Evolutionary conservation across 345 rosid genomes (phyloP).

Genomic region (Melaleuca alternifolia): DNA sequence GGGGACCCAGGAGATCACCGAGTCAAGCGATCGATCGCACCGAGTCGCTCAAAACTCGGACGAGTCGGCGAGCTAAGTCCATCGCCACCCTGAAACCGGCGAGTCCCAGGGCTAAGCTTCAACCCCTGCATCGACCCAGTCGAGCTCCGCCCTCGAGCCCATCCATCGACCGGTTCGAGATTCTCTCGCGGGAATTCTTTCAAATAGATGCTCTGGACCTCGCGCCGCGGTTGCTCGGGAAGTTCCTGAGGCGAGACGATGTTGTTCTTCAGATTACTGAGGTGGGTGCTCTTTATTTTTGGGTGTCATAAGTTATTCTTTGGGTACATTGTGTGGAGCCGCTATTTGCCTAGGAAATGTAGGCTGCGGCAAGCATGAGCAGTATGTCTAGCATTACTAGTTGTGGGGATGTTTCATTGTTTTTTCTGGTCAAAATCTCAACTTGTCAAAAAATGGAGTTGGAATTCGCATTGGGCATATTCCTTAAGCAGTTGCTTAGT

Average conservation of each 20-base stretch:
- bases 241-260: constrained; percentile 61
- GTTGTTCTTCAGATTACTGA: constrained; percentile 83
- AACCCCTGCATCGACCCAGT: neutral
- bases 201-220: constrained; percentile 80
- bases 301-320: neutral
- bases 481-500: neutral
- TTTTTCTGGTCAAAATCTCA: neutral
- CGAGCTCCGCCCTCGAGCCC: neutral
- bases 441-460: neutral
- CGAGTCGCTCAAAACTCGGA: neutral
- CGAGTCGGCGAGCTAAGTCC: neutral
- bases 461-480: neutral
- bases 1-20: neutral
- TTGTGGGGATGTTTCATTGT: neutral
- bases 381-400: neutral
- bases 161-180: constrained; percentile 14
- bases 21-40: neutral
- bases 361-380: neutral
- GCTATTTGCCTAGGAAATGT: neutral
- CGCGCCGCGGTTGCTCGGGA: constrained; percentile 91
- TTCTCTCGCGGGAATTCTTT: constrained; percentile 59
- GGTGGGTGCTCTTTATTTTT: constrained; percentile 22
- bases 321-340: neutral
- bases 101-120: neutral
- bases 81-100: neutral